Evolutionary conservation across 805 yeast species (phyloP).

Genomic region (Citeromyces matritensis): DNA sequence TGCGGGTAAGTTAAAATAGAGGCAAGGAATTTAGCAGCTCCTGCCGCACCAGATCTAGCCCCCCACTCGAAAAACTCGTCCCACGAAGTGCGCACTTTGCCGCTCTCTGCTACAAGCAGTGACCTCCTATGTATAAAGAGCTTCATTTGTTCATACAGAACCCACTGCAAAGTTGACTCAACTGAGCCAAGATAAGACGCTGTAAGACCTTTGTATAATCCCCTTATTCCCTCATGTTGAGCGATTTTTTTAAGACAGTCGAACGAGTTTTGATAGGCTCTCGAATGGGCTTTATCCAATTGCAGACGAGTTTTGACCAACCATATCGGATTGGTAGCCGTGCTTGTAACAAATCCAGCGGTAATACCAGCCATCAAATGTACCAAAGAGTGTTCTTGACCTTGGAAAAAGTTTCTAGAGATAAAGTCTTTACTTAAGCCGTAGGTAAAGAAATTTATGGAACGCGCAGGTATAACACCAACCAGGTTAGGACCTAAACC

Average conservation of each 20-base stretch:
- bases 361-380: slow-evolving; percentile 76
- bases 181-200: slow-evolving; percentile 91
- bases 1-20: slow-evolving; percentile 92
- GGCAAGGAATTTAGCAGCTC: slow-evolving; percentile 88
- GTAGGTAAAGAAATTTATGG: slow-evolving; percentile 91
- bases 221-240: slow-evolving; percentile 61
- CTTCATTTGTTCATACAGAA: slow-evolving; percentile 91
- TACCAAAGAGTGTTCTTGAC: slow-evolving; percentile 70
- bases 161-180: slow-evolving; percentile 94
- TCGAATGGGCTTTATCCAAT: slow-evolving; percentile 54
- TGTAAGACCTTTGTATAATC: slow-evolving; percentile 80
- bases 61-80: slow-evolving; percentile 80
- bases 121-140: slow-evolving; percentile 39
- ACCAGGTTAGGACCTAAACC: slow-evolving; percentile 95
- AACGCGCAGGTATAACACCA: slow-evolving; percentile 96
- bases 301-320: slow-evolving; percentile 88
- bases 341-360: slow-evolving; percentile 91
- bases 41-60: slow-evolving; percentile 95
- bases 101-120: slow-evolving; percentile 14
- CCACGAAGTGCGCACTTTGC: slow-evolving; percentile 25
- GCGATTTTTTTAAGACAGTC: slow-evolving; percentile 68
- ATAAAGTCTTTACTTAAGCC: slow-evolving; percentile 80
- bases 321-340: slow-evolving; percentile 98
- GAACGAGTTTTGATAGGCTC: slow-evolving; percentile 66
- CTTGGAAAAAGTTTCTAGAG: slow-evolving; percentile 51